These are phyloP conservation scores for Cytospora piceicola DNA, from an alignment of 2,329 filamentous ascomycete genomes.

Conservation along the genomic window DNA sequence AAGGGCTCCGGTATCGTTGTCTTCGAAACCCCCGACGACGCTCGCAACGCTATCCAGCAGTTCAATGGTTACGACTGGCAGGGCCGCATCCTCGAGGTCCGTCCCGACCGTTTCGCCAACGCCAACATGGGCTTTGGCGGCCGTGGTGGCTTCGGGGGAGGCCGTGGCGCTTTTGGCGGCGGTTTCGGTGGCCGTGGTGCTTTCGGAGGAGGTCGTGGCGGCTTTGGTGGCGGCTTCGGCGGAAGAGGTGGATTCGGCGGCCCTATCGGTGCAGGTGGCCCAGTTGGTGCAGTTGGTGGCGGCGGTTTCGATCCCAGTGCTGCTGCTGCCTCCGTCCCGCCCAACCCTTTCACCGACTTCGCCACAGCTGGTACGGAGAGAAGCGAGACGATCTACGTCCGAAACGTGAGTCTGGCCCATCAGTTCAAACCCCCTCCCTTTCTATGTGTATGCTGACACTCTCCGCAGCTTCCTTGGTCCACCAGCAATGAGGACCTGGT, in stretches of 20 bases:
- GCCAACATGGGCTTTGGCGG: constrained; percentile 56
- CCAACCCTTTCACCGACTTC: constrained; percentile 93
- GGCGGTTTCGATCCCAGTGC: constrained; percentile 56
- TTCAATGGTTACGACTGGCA: constrained; percentile 99
- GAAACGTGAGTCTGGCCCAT: constrained; percentile 72
- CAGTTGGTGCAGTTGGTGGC: constrained; percentile 43
- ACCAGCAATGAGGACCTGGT: constrained; percentile 98
- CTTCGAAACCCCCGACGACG: constrained; percentile 91
- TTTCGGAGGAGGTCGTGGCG: constrained; percentile 49
- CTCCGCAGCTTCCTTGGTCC: constrained; percentile 86
- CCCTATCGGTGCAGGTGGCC: constrained; percentile 46
- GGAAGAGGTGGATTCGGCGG: constrained; percentile 51
- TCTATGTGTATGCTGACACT: constrained; percentile 29
- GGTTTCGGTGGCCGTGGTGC: constrained; percentile 56
- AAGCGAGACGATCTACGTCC: constrained; percentile 86
- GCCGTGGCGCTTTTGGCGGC: constrained; percentile 61
- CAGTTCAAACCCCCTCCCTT: not conserved
- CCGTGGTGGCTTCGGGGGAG: constrained; percentile 62
- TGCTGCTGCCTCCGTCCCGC: constrained; percentile 58
- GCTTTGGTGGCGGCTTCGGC: constrained; percentile 48
- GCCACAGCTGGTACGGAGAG: constrained; percentile 86
- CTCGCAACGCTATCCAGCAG: constrained; percentile 91
- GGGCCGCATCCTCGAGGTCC: constrained; percentile 88
- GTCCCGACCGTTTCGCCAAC: constrained; percentile 91
- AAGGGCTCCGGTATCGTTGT: constrained; percentile 98